Conservation (phyloP, 2,329 filamentous ascomycete genomes). For the Kalaharituber pfeilii region DNA sequence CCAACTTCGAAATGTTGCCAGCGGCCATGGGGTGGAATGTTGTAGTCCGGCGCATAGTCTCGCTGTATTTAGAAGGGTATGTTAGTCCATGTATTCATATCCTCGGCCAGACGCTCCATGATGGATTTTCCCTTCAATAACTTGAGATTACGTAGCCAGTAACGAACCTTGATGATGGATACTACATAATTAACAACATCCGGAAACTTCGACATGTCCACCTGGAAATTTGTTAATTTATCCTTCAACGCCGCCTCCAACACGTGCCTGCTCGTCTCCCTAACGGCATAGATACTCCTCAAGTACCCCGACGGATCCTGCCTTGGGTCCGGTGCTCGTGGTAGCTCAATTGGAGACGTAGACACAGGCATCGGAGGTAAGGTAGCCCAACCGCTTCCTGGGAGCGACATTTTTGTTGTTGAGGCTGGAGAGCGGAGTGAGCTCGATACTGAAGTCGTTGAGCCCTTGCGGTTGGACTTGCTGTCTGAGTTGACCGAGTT, state of each 20-base stretch:
- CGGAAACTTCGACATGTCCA: slow-evolving; percentile 67
- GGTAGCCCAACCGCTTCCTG: slow-evolving; percentile 19
- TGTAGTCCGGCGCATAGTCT: slow-evolving; percentile 51
- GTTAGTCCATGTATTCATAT: too few species aligned
- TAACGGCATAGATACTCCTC: slow-evolving; percentile 71
- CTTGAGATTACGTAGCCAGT: too few species aligned
- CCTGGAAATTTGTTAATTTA: slow-evolving; percentile 67
- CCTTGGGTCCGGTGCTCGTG: slow-evolving; percentile 69
- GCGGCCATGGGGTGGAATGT: slow-evolving; percentile 71
- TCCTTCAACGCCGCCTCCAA: slow-evolving; percentile 61
- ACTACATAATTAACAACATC: slow-evolving; percentile 76
- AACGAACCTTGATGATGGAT: slow-evolving; percentile 76
- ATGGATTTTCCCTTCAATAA: too few species aligned
- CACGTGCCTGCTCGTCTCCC: slow-evolving; percentile 58
- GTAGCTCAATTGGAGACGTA: slow-evolving; percentile 45
- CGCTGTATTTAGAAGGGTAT: too few species aligned
- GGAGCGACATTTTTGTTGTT: slow-evolving; percentile 19
- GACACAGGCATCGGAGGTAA: slow-evolving; percentile 2
- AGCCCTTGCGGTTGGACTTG: slow-evolving; percentile 32
- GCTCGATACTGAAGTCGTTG: slow-evolving; percentile 28
- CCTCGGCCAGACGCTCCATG: too few species aligned
- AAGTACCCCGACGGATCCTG: slow-evolving; percentile 82
- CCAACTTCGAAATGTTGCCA: slow-evolving; percentile 78
- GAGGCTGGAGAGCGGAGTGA: slow-evolving; percentile 26
- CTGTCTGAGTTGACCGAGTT: slow-evolving; percentile 31